Evolutionary conservation across 2,329 filamentous ascomycete species (phyloP).

Genomic region (Talaromyces sp.): DNA sequence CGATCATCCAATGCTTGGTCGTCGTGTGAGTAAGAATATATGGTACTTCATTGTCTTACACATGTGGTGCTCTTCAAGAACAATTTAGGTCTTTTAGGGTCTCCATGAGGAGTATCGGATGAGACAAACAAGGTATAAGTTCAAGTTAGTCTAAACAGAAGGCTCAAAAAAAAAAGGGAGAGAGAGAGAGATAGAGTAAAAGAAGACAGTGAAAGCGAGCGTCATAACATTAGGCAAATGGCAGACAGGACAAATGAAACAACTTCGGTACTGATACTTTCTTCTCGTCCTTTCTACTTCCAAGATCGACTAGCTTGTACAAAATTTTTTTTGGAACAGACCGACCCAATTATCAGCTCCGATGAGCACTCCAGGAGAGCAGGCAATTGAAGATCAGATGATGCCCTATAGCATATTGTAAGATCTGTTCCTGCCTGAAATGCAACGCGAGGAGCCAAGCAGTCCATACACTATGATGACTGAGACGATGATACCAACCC

Average conservation of each 20-base stretch:
- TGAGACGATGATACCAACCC: conserved; percentile 71
- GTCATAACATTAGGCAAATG: not conserved
- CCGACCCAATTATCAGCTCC: not conserved
- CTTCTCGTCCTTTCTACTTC: too few species aligned
- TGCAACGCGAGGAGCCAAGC: conserved; percentile 49
- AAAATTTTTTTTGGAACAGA: not conserved
- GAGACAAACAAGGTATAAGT: not conserved
- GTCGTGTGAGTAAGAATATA: not conserved
- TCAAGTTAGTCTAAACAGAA: not conserved
- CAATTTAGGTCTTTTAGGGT: not conserved
- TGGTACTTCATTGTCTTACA: not conserved
- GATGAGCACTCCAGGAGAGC: not conserved
- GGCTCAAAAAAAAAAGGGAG: not conserved
- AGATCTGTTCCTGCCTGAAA: not conserved
- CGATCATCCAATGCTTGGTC: not conserved
- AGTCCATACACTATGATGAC: conserved; percentile 72
- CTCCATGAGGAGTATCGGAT: too few species aligned
- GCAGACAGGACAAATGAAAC: not conserved
- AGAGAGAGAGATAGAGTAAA: not conserved
- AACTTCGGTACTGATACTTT: not conserved
- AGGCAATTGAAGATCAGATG: not conserved
- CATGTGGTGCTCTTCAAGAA: not conserved
- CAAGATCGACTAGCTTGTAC: too few species aligned
- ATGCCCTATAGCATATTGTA: not conserved
- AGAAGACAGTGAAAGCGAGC: not conserved